Evolutionary conservation across 129 eudicot species (phyloP).

Genomic region (Cynara cardunculus): DNA sequence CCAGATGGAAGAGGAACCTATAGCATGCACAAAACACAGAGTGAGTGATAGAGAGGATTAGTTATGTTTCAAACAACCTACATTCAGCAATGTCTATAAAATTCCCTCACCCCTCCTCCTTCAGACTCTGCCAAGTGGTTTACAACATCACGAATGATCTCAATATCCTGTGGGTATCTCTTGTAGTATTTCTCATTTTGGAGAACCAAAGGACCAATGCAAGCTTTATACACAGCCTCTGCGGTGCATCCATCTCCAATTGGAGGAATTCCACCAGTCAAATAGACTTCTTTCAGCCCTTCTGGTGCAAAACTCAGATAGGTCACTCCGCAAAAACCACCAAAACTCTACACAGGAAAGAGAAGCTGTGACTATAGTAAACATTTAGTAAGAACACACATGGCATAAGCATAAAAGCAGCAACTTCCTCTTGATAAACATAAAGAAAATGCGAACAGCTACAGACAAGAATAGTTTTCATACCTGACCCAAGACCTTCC

Average conservation of each 20-base stretch:
- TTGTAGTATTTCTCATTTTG: slow-evolving; percentile 84
- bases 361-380: not conserved
- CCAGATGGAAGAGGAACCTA: slow-evolving; percentile 96
- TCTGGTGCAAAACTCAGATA: slow-evolving; percentile 89
- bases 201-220: slow-evolving; percentile 48
- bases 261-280: slow-evolving; percentile 94
- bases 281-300: slow-evolving; percentile 74
- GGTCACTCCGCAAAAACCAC: slow-evolving; percentile 95
- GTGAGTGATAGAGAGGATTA: not conserved
- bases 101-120: slow-evolving; percentile 85
- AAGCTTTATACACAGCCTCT: slow-evolving; percentile 65
- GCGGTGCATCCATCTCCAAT: slow-evolving; percentile 84
- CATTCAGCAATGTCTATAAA: not conserved
- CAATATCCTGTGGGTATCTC: slow-evolving; percentile 84
- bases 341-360: slow-evolving; percentile 63
- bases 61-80: not conserved
- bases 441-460: not conserved
- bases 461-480: not conserved
- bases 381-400: not conserved
- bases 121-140: slow-evolving; percentile 61
- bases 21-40: slow-evolving; percentile 3
- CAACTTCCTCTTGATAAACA: not conserved
- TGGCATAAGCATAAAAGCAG: not conserved
- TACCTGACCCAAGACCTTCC: slow-evolving; percentile 97
- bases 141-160: slow-evolving; percentile 65